These are phyloP conservation scores for Neofusicoccum sp. DNA, from an alignment of 2,329 filamentous ascomycete genomes.

Conservation along the genomic window DNA sequence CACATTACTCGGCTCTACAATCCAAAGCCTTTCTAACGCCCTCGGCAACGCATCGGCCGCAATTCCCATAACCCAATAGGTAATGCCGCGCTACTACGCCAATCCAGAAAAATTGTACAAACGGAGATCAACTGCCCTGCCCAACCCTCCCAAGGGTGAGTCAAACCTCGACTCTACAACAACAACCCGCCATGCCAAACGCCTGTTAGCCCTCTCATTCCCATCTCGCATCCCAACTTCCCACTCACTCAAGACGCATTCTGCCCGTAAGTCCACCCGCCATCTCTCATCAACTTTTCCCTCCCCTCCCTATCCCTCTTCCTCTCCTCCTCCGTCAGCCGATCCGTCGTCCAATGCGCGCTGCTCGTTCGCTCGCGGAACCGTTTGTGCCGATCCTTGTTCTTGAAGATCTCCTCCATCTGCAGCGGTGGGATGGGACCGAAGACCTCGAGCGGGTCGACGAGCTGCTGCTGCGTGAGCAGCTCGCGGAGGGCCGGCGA, in stretches of 20 bases:
- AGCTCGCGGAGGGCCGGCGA: slow-evolving; percentile 78
- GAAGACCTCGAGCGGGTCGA: slow-evolving; percentile 85
- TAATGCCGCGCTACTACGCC: background rate
- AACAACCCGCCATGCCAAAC: background rate
- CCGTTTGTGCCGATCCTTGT: slow-evolving; percentile 80
- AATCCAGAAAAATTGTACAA: background rate
- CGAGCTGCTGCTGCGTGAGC: slow-evolving; percentile 78
- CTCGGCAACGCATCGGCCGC: background rate
- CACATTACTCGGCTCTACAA: background rate
- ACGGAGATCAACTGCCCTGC: background rate
- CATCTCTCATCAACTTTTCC: slow-evolving; percentile 77
- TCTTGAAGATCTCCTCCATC: slow-evolving; percentile 97
- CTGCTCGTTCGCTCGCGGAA: slow-evolving; percentile 91
- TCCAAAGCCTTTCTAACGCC: background rate
- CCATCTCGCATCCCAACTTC: background rate
- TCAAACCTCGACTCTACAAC: no score
- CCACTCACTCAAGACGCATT: background rate
- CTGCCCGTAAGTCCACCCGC: slow-evolving; percentile 64
- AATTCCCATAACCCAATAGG: background rate
- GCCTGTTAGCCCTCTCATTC: background rate
- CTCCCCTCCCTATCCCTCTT: slow-evolving; percentile 76
- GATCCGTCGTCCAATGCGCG: slow-evolving; percentile 89
- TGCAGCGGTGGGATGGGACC: slow-evolving; percentile 84
- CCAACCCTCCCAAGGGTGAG: background rate
- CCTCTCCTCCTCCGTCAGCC: slow-evolving; percentile 85